Evolutionary conservation across 345 rosid species (phyloP).

Genomic region (Nasturtium officinale): DNA sequence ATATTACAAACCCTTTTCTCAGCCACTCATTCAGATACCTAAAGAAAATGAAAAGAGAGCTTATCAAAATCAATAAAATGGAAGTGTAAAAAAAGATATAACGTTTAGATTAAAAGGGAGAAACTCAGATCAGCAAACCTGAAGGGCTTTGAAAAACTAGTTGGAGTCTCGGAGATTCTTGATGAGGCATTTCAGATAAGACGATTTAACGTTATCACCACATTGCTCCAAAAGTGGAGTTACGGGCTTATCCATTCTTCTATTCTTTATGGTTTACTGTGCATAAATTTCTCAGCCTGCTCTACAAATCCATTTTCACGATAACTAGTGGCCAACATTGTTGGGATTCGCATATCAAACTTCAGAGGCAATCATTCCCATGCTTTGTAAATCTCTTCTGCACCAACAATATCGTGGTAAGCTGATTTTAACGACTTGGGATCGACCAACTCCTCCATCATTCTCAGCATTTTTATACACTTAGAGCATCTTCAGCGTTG

Average conservation of each 20-base stretch:
- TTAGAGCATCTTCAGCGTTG: too few relatives aligned
- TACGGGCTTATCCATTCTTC: too few relatives aligned
- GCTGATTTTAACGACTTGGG: not conserved
- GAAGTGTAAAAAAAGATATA: too few relatives aligned
- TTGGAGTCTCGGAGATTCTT: constrained; percentile 15
- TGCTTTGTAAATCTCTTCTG: constrained; percentile 14
- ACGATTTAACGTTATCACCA: not conserved
- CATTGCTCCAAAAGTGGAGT: constrained; percentile 18
- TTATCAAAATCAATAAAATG: too few relatives aligned
- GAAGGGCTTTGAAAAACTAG: constrained; percentile 8
- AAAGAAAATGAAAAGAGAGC: not conserved
- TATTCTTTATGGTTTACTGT: too few relatives aligned
- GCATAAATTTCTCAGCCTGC: constrained; percentile 11
- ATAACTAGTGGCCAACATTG: constrained; percentile 4
- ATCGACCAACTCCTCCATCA: not conserved
- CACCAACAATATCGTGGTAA: not conserved
- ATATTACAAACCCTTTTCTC: not conserved
- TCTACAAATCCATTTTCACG: not conserved
- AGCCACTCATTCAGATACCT: constrained; percentile 18
- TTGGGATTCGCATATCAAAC: constrained; percentile 14
- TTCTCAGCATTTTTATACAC: not conserved
- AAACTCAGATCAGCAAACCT: too few relatives aligned
- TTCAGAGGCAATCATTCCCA: constrained; percentile 16
- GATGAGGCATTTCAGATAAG: constrained; percentile 17
- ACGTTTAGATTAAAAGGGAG: too few relatives aligned